These are phyloP conservation scores for Saxophila tyrrhenica DNA, from an alignment of 495 filamentous ascomycete genomes.

Conservation along the genomic window DNA sequence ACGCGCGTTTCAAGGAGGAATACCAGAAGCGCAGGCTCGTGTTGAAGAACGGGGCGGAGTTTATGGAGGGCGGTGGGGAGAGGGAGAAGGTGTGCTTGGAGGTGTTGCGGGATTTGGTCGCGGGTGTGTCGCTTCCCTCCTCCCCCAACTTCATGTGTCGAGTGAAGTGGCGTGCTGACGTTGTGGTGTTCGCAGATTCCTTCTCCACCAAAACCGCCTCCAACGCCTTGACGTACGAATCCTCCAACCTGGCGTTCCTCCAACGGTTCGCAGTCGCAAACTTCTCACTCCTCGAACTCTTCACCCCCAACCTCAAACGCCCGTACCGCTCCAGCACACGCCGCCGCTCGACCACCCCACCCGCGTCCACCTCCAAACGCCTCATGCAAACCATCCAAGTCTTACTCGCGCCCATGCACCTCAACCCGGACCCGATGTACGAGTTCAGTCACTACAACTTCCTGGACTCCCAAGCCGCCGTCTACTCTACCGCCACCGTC, in stretches of 20 bases:
- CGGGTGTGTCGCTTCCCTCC: slow-evolving; percentile 15
- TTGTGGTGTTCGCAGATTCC: neutral
- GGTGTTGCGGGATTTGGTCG: slow-evolving; percentile 23
- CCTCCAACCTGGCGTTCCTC: neutral
- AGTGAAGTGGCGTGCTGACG: neutral
- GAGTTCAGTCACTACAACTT: slow-evolving; percentile 13
- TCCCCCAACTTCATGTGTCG: neutral
- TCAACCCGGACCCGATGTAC: slow-evolving; percentile 7
- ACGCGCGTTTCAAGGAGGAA: slow-evolving; percentile 16
- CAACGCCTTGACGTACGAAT: neutral
- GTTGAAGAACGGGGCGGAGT: slow-evolving; percentile 20
- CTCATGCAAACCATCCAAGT: slow-evolving; percentile 23
- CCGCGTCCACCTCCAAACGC: neutral
- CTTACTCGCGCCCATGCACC: slow-evolving; percentile 21
- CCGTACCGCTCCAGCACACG: neutral
- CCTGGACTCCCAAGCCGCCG: slow-evolving; percentile 21
- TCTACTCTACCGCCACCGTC: slow-evolving; percentile 16
- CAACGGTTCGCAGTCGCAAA: neutral
- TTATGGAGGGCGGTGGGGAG: slow-evolving; percentile 10
- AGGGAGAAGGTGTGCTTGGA: slow-evolving; percentile 16
- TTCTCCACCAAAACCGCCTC: slow-evolving; percentile 4
- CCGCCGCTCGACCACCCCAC: neutral
- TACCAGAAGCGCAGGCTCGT: slow-evolving; percentile 21
- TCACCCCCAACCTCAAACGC: neutral
- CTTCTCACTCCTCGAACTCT: slow-evolving; percentile 1